These are phyloP conservation scores for Cadophora sp. DNA, from an alignment of 2,329 filamentous ascomycete genomes.

Conservation along the genomic window DNA sequence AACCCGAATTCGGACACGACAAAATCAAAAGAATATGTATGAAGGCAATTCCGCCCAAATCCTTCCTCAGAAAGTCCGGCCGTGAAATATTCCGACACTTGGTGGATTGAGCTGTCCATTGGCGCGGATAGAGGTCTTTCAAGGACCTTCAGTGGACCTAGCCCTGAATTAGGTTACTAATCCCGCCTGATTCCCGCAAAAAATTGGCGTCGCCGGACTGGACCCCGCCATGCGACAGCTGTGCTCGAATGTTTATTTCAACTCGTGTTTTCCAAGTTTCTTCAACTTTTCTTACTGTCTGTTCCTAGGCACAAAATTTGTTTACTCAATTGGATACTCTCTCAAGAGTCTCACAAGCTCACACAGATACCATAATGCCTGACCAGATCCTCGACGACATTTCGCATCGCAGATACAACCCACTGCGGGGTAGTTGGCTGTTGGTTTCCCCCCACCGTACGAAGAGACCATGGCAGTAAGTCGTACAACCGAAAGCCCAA, in stretches of 20 bases:
- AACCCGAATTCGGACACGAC: background rate
- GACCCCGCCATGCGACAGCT: conserved; percentile 9
- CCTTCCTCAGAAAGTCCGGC: background rate
- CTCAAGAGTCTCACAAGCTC: background rate
- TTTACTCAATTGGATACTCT: background rate
- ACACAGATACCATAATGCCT: conserved; percentile 59
- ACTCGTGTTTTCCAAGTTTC: background rate
- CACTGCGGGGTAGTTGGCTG: conserved; percentile 87
- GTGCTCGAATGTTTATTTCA: background rate
- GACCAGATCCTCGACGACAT: conserved; percentile 90
- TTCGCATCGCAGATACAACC: conserved; percentile 93
- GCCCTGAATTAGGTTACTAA: background rate
- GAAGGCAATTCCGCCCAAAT: background rate
- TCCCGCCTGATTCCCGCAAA: conserved; percentile 12
- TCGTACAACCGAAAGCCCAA: conserved; percentile 3
- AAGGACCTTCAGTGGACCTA: conserved; percentile 1
- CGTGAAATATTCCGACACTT: background rate
- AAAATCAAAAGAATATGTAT: background rate
- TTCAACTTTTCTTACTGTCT: background rate
- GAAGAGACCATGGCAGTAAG: conserved; percentile 97
- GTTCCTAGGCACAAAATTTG: background rate
- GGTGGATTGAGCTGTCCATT: background rate
- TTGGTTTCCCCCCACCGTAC: conserved; percentile 95
- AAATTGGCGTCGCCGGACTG: background rate
- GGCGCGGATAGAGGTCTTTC: background rate